These are phyloP conservation scores for Penicillium verhagenii DNA, from an alignment of 495 filamentous ascomycete species.

Conservation along the genomic window DNA sequence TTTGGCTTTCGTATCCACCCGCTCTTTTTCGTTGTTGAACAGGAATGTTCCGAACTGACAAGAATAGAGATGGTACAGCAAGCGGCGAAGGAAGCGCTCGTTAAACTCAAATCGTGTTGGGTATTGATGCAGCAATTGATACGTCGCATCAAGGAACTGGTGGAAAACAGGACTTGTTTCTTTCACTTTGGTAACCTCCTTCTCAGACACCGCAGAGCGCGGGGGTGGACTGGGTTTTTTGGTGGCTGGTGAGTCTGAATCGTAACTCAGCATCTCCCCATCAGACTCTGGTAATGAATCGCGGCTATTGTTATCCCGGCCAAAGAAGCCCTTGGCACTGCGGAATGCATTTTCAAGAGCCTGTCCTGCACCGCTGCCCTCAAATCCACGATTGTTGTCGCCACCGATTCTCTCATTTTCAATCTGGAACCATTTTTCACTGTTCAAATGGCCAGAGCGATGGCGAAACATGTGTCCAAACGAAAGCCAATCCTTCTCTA, in stretches of 20 bases:
- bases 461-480: conserved; percentile 98
- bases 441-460: conserved; percentile 78
- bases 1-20: conserved; percentile 67
- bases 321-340: conserved; percentile 88
- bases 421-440: conserved; percentile 92
- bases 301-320: conserved; percentile 65
- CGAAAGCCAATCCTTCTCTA: conserved; percentile 98
- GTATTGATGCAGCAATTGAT: conserved; percentile 83
- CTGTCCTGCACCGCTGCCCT: conserved; percentile 62
- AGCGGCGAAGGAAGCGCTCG: conserved; percentile 84
- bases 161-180: conserved; percentile 98
- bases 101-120: conserved; percentile 96
- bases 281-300: conserved; percentile 64
- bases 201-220: conserved; percentile 43
- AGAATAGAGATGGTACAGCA: conserved; percentile 92
- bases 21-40: conserved; percentile 90
- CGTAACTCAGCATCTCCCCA: conserved; percentile 58
- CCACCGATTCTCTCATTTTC: conserved; percentile 64
- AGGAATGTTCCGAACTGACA: conserved; percentile 98
- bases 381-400: conserved; percentile 45
- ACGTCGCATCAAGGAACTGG: conserved; percentile 95
- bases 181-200: conserved; percentile 64
- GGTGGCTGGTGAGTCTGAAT: conserved; percentile 39
- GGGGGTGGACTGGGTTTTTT: conserved; percentile 44
- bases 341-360: conserved; percentile 83